Base-by-base conservation (phyloP, 2,329 filamentous ascomycete genomes). In the Exserohilum turcica region DNA sequence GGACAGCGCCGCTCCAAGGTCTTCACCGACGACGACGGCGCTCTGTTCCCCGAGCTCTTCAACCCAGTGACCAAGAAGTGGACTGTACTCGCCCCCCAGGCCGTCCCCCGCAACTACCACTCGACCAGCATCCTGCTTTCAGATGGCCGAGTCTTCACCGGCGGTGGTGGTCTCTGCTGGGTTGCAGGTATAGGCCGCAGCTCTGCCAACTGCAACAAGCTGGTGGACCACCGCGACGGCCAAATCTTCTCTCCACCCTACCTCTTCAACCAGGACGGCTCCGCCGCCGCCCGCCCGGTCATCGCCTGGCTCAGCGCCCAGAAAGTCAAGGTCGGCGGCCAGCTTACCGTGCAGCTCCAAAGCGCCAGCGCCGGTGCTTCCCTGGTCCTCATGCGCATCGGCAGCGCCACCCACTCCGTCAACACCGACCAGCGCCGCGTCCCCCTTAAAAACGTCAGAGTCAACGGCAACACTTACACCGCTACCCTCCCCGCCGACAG, bases 231-330 rank as follows among this genome's bases (percentile, higher is more conserved):
- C 33, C 59, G 60, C 10, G 64, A 68, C 16, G 67, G 64, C 12
- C 64, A 70, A 40, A 58, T 61, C 38, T 69, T 67, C 50, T 62
- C 60, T 8, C 66, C 67, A 13, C 67, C 67, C 0, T 70, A 67
- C 18, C 57, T 70, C 2, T 68, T 69, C 56, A 67, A 68, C 33
- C 15, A 49, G 1, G 61, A 66, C 28, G 66, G 64, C 0, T 57
- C 63, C 5, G 45, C 36, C 0, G 63, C 63, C n/a, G 21, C 54
- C 3, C 61, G 64, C 13, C 66, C 63, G 13, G 39, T 31, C 3
- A 64, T 68, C 29, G 54, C 54, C 13, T 54, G 35, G 3, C 28
- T 64, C 16, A 54, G 56, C 29, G 40, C 53, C 21, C 52, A 53
- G 12, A 59, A 39, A 4, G 59, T 68, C 42, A 58, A 56, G 31